Base-by-base conservation (phyloP, 805 yeast species). In the Teunomyces stri region DNA sequence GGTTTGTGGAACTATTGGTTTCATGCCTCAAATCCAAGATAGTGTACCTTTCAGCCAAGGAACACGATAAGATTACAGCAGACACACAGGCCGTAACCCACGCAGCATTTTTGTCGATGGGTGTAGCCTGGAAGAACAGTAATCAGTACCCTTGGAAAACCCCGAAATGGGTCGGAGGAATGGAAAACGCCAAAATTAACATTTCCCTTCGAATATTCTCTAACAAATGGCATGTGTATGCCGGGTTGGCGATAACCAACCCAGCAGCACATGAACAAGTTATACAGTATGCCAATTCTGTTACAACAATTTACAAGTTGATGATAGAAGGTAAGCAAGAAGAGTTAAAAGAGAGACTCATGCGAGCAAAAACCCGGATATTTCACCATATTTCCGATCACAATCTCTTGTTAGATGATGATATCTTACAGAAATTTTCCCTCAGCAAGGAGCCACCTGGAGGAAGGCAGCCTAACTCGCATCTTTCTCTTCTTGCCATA, bases 11-110 rank as follows among this genome's bases (percentile, higher is more conserved):
- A 48, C 48, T 75, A 1, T 60, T 90, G 4, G 75, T 91, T 50
- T 69, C 85, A 3, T 88, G 96, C 61, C 75, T 94, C 44, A 72
- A 86, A 27, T 89, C 97, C 10, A 86, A 85, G 52, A 74, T 79
- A 30, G 97, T 90, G 21, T 76, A 82, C 46, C 72, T 94, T 28
- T 75, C 89, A 0, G 96, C 94, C n/a, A 76, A 80, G 45, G 91
- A 91, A 61, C 99, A 94, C 64, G 99, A 94, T 64, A 81, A 79
- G 57, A 92, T 94, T 52, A 92, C 99, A 0, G 99, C 99, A 0
- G 99, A 94, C 64, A 94, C 98, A 1, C 99, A 94, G 65, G 98
- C 98, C 0, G 96, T 92, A 13, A 94, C 99, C 0, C 99, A 94
- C 63, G 97, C 97, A 10, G 98, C 97, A 0, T 94, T 94, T 60